phyloP scores from a whole-genome alignment of 2,329 filamentous ascomycete genomes.

The Westerdykella aurantiaca region DNA sequence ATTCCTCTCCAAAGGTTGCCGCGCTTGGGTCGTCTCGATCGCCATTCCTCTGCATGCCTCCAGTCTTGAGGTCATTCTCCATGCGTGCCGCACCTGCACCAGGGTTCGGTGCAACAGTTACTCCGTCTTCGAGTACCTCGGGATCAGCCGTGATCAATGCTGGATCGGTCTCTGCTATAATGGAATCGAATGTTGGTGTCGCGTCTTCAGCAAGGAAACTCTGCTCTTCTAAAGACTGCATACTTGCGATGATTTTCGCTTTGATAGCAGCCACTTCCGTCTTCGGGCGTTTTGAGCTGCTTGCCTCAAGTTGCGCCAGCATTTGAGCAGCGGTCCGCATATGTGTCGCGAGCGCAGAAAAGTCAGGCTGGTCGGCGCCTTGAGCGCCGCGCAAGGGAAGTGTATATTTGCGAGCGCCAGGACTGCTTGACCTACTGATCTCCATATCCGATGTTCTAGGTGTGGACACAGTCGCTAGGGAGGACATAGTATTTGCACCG shows the following conservation, averaged over 20 bases:
- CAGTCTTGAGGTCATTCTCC: constrained; percentile 86
- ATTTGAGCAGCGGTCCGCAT: constrained; percentile 86
- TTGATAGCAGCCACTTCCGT: constrained; percentile 78
- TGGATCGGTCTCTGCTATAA: constrained; percentile 67
- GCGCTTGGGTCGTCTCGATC: constrained; percentile 82
- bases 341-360: constrained; percentile 76
- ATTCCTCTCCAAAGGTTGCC: constrained; percentile 80
- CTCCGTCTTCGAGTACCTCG: constrained; percentile 54
- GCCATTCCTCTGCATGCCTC: constrained; percentile 71
- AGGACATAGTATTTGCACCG: constrained; percentile 56
- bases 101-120: constrained; percentile 51
- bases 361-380: constrained; percentile 66
- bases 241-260: constrained; percentile 81
- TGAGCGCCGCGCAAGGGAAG: constrained; percentile 50
- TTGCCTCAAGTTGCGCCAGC: constrained; percentile 76
- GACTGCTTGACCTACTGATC: constrained; percentile 63
- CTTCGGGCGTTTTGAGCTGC: constrained; percentile 71
- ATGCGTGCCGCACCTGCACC: constrained; percentile 74
- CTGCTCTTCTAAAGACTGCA: constrained; percentile 82
- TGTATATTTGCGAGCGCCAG: constrained; percentile 57
- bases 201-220: constrained; percentile 71
- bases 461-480: constrained; percentile 56
- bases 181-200: constrained; percentile 72
- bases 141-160: constrained; percentile 45
- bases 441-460: constrained; percentile 65